Evolutionary conservation across 1,284 basidiomycete genomes (phyloP).

Genomic region (Neonothopanus nambi): DNA sequence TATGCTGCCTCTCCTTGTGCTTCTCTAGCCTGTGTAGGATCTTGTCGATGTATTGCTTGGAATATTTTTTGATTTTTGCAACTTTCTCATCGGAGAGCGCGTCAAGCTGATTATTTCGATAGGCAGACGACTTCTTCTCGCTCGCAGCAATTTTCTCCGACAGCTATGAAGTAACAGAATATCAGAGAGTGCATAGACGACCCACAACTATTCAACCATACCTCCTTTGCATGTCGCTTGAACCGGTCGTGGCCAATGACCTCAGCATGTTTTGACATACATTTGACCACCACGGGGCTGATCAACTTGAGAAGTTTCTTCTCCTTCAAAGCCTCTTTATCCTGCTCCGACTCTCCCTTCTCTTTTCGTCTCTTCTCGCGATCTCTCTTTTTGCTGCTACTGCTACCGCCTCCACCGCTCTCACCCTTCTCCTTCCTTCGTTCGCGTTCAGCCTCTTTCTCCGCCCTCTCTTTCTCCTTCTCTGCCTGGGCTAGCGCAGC

Average conservation of each 20-base stretch:
- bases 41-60: slow-evolving; percentile 84
- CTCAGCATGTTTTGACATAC: slow-evolving; percentile 87
- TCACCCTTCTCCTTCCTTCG: slow-evolving; percentile 31
- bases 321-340: slow-evolving; percentile 74
- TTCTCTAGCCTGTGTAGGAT: slow-evolving; percentile 65
- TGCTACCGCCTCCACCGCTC: slow-evolving; percentile 25
- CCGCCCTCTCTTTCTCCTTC: slow-evolving; percentile 43
- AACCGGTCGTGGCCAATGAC: slow-evolving; percentile 84
- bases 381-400: slow-evolving; percentile 26
- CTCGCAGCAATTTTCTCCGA: slow-evolving; percentile 85
- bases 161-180: slow-evolving; percentile 43
- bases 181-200: slow-evolving; percentile 5
- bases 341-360: slow-evolving; percentile 47
- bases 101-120: slow-evolving; percentile 70
- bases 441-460: slow-evolving; percentile 35
- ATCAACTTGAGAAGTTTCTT: slow-evolving; percentile 84
- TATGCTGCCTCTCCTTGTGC: slow-evolving; percentile 32
- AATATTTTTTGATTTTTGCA: slow-evolving; percentile 90
- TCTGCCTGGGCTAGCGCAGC: slow-evolving; percentile 42
- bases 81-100: slow-evolving; percentile 84
- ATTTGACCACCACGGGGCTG: slow-evolving; percentile 86
- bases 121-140: slow-evolving; percentile 89
- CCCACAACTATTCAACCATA: slow-evolving; percentile 35
- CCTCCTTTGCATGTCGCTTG: slow-evolving; percentile 96
- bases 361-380: slow-evolving; percentile 38